Percentiles rank a stretch among this genome's conserved stretches.
Conservation (phyloP, 352 stramenopile species). For the Globisporangium spinosum region DNA sequence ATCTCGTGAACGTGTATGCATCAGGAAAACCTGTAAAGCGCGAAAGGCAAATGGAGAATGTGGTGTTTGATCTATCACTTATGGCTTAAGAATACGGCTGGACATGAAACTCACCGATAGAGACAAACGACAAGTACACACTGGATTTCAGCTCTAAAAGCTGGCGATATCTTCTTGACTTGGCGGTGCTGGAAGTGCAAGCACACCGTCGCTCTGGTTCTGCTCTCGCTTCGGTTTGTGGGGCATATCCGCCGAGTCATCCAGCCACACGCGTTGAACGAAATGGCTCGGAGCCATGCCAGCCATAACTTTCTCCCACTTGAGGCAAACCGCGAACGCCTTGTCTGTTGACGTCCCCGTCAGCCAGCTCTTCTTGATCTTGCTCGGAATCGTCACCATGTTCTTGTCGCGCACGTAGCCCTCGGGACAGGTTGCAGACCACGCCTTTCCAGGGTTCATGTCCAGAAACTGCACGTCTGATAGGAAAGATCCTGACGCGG, state of each 20-base stretch:
- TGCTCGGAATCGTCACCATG: conserved; percentile 30
- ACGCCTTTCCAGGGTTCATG: conserved; percentile 29
- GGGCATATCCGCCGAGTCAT: conserved; percentile 33
- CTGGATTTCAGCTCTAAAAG: conserved; percentile 9
- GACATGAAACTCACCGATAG: neutral
- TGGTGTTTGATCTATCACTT: neutral
- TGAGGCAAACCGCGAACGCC: conserved; percentile 34
- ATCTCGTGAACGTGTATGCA: neutral
- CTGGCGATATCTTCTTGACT: conserved; percentile 11
- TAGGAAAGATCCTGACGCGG: conserved; percentile 20
- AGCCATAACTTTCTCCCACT: conserved; percentile 24
- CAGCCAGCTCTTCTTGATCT: conserved; percentile 34
- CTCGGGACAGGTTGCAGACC: conserved; percentile 19
- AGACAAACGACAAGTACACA: neutral
- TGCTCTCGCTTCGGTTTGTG: conserved; percentile 26
- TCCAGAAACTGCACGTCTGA: conserved; percentile 33
- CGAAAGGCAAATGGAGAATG: neutral
- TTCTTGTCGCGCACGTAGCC: conserved; percentile 32
- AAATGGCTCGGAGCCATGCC: conserved; percentile 24
- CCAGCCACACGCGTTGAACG: conserved; percentile 37
- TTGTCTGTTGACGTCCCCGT: conserved; percentile 25
- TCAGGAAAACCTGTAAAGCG: neutral
- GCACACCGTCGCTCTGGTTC: conserved; percentile 9
- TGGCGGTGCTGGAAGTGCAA: conserved; percentile 8
- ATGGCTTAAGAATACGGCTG: neutral